Evolutionary conservation across 768 basidiomycete species (phyloP).

Genomic region (Coprinopsis sp.): DNA sequence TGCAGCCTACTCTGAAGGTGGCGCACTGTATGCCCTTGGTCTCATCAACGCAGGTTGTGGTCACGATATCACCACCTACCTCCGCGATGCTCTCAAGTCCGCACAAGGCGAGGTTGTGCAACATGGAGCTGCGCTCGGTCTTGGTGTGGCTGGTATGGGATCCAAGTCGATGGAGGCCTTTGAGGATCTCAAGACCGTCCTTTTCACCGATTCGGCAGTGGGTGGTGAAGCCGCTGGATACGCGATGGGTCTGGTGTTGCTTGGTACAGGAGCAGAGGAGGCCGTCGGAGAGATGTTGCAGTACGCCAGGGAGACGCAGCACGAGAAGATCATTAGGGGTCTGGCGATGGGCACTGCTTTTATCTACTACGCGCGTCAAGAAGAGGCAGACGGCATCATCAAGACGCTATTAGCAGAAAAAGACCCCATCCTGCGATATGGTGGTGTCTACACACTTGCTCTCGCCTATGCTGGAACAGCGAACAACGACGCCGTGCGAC

Average conservation of each 20-base stretch:
- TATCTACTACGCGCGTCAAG: slow-evolving; percentile 88
- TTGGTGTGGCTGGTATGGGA: slow-evolving; percentile 96
- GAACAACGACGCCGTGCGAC: slow-evolving; percentile 88
- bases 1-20: slow-evolving; percentile 90
- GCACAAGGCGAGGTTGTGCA: slow-evolving; percentile 85
- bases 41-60: slow-evolving; percentile 92
- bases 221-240: slow-evolving; percentile 96
- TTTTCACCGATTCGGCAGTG: slow-evolving; percentile 93
- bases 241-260: slow-evolving; percentile 97
- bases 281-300: slow-evolving; percentile 91
- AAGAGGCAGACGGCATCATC: slow-evolving; percentile 85
- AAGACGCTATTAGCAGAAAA: slow-evolving; percentile 79
- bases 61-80: slow-evolving; percentile 67
- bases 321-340: slow-evolving; percentile 98
- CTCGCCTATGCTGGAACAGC: slow-evolving; percentile 96
- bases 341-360: slow-evolving; percentile 91
- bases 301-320: slow-evolving; percentile 95
- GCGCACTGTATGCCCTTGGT: slow-evolving; percentile 92
- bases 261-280: slow-evolving; percentile 81
- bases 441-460: slow-evolving; percentile 94
- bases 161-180: slow-evolving; percentile 86
- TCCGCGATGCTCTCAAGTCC: slow-evolving; percentile 73
- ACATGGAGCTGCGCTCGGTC: slow-evolving; percentile 93
- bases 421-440: slow-evolving; percentile 97
- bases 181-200: slow-evolving; percentile 82